A percentile compares a stretch with the other conserved stretches of the same genome.
phyloP scores from a whole-genome alignment of 257 asterid species.

The Craterostigma plantagineum region DNA sequence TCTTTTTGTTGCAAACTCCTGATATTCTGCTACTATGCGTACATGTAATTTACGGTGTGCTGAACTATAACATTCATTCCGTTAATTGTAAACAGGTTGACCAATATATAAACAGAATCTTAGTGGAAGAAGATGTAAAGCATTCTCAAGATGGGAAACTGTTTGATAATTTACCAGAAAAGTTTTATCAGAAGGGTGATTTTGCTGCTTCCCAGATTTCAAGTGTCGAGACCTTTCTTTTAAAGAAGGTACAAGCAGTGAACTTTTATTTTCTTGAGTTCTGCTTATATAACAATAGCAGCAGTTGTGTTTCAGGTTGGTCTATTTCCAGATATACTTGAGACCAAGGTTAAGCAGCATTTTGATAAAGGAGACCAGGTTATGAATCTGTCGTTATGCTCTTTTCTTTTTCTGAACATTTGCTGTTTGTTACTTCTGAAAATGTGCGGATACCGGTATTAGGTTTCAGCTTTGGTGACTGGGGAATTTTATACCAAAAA shows the following conservation, averaged over 20 bases:
- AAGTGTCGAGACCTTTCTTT: constrained; percentile 35
- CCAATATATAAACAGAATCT: constrained; percentile 72
- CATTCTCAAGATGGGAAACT: constrained; percentile 30
- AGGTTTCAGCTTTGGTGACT: constrained; percentile 98
- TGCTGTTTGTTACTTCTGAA: constrained; percentile 17
- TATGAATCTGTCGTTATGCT: constrained; percentile 17
- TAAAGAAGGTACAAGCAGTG: constrained; percentile 39
- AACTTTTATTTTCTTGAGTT: background rate
- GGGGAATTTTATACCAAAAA: constrained; percentile 80
- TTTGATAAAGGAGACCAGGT: constrained; percentile 73
- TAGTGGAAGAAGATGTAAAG: constrained; percentile 77
- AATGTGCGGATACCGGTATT: constrained; percentile 32
- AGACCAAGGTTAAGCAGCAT: constrained; percentile 59
- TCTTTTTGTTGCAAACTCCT: constrained; percentile 1
- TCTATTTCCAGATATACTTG: constrained; percentile 78
- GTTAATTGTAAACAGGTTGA: constrained; percentile 39
- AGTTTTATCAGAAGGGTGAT: constrained; percentile 62
- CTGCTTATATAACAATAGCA: constrained; percentile 7
- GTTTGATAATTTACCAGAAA: constrained; percentile 36
- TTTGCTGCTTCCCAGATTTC: constrained; percentile 57
- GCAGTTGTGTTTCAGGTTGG: constrained; percentile 42
- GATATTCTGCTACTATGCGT: constrained; percentile 6
- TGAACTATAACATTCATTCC: constrained; percentile 6
- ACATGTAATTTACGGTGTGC: constrained; percentile 5
- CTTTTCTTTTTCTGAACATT: constrained; percentile 13